These are phyloP conservation scores for Elaeagnus macrophylla DNA, from an alignment of 306 rosid genomes.

Conservation along the genomic window DNA sequence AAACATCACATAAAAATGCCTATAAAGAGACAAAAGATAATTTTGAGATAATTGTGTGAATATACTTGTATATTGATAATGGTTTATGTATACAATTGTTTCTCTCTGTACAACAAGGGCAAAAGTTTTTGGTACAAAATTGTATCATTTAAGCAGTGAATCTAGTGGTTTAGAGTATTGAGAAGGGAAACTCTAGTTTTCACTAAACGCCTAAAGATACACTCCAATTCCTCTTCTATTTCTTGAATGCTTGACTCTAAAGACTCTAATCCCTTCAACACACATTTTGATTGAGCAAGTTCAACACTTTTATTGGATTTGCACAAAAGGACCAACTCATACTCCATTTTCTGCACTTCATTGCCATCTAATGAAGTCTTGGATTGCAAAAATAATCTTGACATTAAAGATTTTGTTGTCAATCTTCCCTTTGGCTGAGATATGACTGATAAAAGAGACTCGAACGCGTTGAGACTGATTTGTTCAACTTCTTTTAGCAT, in stretches of 20 bases:
- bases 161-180: neutral
- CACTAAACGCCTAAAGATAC: slow-evolving; percentile 5
- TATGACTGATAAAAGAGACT: neutral
- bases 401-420: neutral
- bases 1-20: too few relatives aligned
- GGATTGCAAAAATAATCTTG: neutral
- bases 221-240: neutral
- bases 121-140: neutral
- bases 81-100: too few relatives aligned
- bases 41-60: too few relatives aligned
- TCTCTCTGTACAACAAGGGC: neutral
- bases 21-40: too few relatives aligned
- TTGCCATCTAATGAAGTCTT: neutral
- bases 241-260: slow-evolving; percentile 1
- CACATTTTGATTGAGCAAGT: neutral
- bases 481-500: slow-evolving; percentile 1
- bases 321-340: neutral
- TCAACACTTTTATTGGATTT: neutral
- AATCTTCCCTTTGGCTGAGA: neutral
- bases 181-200: slow-evolving; percentile 8
- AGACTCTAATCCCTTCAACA: neutral
- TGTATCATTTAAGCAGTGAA: too few relatives aligned
- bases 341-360: neutral
- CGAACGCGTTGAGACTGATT: neutral
- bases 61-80: too few relatives aligned